Conservation (phyloP, 768 basidiomycete genomes). For the Sporobolomyces phaffii region DNA sequence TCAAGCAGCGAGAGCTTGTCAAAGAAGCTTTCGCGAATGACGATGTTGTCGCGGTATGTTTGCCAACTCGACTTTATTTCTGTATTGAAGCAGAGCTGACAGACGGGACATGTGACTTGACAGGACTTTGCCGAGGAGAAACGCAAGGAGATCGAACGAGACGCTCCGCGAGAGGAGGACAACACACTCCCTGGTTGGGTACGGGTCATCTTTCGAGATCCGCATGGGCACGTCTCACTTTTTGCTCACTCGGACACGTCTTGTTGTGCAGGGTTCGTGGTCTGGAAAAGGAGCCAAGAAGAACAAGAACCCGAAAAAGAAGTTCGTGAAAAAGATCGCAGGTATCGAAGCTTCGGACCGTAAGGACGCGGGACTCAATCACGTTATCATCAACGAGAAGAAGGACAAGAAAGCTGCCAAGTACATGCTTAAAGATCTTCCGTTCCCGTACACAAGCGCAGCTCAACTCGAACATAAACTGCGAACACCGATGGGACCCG, state of each 20-base stretch:
- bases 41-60: conserved; percentile 77
- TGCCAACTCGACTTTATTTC: neutral
- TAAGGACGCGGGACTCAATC: conserved; percentile 73
- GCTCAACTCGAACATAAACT: conserved; percentile 85
- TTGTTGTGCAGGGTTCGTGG: conserved; percentile 70
- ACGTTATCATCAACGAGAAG: conserved; percentile 93
- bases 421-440: conserved; percentile 83
- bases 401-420: conserved; percentile 87
- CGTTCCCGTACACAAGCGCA: conserved; percentile 87
- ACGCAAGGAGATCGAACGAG: conserved; percentile 69
- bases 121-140: conserved; percentile 85
- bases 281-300: conserved; percentile 65
- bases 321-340: conserved; percentile 68
- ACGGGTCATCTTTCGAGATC: conserved; percentile 45
- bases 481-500: conserved; percentile 71
- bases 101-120: neutral
- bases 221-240: too few species aligned
- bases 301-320: conserved; percentile 49
- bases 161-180: conserved; percentile 82
- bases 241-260: neutral
- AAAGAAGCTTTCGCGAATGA: conserved; percentile 94
- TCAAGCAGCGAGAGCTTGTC: conserved; percentile 86
- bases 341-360: conserved; percentile 74
- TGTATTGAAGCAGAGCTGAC: neutral
- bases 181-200: conserved; percentile 94